Base-by-base conservation (phyloP, 2,329 filamentous ascomycete genomes). In the Sclerotinia trifoliorum region DNA sequence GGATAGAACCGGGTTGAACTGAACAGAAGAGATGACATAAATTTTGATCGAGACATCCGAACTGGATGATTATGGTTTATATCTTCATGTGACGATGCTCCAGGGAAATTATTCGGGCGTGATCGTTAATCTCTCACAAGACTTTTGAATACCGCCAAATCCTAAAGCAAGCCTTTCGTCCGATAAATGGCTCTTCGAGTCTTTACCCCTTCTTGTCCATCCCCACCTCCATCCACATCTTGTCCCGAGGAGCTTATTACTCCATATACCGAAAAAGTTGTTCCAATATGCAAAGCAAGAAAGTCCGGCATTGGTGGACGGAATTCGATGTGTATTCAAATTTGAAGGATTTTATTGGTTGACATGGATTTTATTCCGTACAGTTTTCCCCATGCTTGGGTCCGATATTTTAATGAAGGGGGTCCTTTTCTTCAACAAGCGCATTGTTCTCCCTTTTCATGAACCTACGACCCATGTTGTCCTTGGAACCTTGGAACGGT, bases 71-170 rank as follows among this genome's bases (percentile, higher is more conserved):
- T n/a, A 21, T 1, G 1, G 13, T 19, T n/a, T 13, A n/a, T 7
- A 39, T 24, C 35, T 56, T 39, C 54, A 57, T 39, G 54, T 57
- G 54, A 57, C 39, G 54, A 57, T 24, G n/a, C 8, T 57, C 39
- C 35, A 2, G 2, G 32, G 11, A 42, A 24, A 10, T 42, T 57
- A 11, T 19, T 10, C 24, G 32, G 21, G 7, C 13, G 13, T 42
- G 13, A 57, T 6, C n/a, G 3, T 15, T 42, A 4, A 42, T 42
- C n/a, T n/a, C 35, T 26, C 35, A 57, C 21, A 24, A 42, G 26
- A 15, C 39, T 21, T 60, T 10, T 17, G 2, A 60, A 21, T 3
- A 21, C n/a, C n/a, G 39, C 11, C 15, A 42, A 42, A 42, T 42
- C 13, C 39, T 42, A 6, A 17, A 26, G 2, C 6, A 19, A 46